A percentile compares a stretch with the other conserved stretches of the same genome.
These are phyloP conservation scores for Boletus fagicola DNA, from an alignment of 768 basidiomycete species.

Conservation along the genomic window DNA sequence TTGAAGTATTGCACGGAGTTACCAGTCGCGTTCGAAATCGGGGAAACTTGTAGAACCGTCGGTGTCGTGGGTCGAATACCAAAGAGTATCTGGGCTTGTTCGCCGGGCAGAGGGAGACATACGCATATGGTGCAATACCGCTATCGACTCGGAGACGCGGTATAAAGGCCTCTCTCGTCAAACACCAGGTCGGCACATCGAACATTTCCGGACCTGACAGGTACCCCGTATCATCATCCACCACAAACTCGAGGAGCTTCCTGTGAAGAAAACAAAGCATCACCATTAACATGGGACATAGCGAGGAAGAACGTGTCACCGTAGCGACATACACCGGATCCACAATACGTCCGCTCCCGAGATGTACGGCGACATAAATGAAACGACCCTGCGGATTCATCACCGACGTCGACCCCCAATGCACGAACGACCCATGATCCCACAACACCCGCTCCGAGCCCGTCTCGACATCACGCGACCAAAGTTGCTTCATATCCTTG, in stretches of 20 bases:
- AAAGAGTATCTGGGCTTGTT: slow-evolving; percentile 14
- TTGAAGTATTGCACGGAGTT: not conserved
- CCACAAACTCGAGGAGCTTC: slow-evolving; percentile 19
- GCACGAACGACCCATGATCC: slow-evolving; percentile 8
- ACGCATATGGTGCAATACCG: slow-evolving; percentile 14
- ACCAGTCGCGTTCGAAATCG: slow-evolving; percentile 18
- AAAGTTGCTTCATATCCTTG: slow-evolving; percentile 12
- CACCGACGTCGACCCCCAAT: slow-evolving; percentile 13
- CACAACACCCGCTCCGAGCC: slow-evolving; percentile 15
- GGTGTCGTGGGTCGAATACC: slow-evolving; percentile 13
- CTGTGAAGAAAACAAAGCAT: not conserved
- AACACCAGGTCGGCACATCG: slow-evolving; percentile 14
- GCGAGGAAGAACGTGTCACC: not conserved
- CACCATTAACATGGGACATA: not conserved
- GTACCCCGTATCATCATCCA: slow-evolving; percentile 16
- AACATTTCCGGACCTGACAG: slow-evolving; percentile 11
- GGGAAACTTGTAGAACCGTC: slow-evolving; percentile 25
- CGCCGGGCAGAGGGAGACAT: slow-evolving; percentile 12
- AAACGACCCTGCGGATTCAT: slow-evolving; percentile 10
- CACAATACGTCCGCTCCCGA: not conserved
- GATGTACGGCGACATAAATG: slow-evolving; percentile 17
- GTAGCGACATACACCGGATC: slow-evolving; percentile 18
- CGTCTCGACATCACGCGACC: slow-evolving; percentile 16
- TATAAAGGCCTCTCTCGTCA: slow-evolving; percentile 14
- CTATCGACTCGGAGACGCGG: slow-evolving; percentile 10